A percentile compares a stretch with the other conserved stretches of the same genome.
These are phyloP conservation scores for Xylaria hypoxylon DNA, from an alignment of 2,329 filamentous ascomycete genomes.

Conservation along the genomic window DNA sequence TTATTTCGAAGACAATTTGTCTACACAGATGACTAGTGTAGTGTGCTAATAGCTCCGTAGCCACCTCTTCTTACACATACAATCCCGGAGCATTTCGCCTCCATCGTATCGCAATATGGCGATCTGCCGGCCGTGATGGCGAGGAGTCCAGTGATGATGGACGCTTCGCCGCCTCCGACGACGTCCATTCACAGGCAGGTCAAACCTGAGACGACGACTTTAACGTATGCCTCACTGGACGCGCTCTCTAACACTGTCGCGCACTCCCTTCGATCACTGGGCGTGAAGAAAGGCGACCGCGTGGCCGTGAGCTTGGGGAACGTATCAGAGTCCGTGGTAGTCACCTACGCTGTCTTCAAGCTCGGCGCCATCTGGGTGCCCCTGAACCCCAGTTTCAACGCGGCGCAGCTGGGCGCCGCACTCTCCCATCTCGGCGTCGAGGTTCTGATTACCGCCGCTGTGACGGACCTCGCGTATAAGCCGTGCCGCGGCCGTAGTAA, in stretches of 20 bases:
- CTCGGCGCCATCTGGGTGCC: slow-evolving; percentile 95
- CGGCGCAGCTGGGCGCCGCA: slow-evolving; percentile 80
- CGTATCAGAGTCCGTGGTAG: slow-evolving; percentile 81
- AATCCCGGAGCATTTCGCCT: slow-evolving; percentile 77
- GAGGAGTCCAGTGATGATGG: slow-evolving; percentile 55
- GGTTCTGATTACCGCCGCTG: slow-evolving; percentile 84
- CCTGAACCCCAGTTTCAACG: slow-evolving; percentile 89
- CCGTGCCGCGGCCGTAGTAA: slow-evolving; percentile 67
- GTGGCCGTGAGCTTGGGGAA: slow-evolving; percentile 91
- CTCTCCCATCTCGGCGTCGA: slow-evolving; percentile 78
- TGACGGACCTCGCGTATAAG: slow-evolving; percentile 83
- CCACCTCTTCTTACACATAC: slow-evolving; percentile 75
- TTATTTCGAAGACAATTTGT: neutral
- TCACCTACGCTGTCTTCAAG: slow-evolving; percentile 93
- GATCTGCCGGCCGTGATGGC: slow-evolving; percentile 71
- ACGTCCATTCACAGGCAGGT: neutral
- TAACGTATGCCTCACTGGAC: slow-evolving; percentile 83
- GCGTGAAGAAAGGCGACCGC: slow-evolving; percentile 83
- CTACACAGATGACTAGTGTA: neutral
- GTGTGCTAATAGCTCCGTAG: slow-evolving; percentile 55
- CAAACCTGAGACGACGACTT: slow-evolving; percentile 69
- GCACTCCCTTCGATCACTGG: slow-evolving; percentile 73
- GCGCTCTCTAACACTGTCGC: slow-evolving; percentile 80
- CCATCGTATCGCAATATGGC: slow-evolving; percentile 71
- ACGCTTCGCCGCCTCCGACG: slow-evolving; percentile 37